Base-by-base conservation (phyloP, 805 yeast genomes). In the Saccharomycopsis javanensis region DNA sequence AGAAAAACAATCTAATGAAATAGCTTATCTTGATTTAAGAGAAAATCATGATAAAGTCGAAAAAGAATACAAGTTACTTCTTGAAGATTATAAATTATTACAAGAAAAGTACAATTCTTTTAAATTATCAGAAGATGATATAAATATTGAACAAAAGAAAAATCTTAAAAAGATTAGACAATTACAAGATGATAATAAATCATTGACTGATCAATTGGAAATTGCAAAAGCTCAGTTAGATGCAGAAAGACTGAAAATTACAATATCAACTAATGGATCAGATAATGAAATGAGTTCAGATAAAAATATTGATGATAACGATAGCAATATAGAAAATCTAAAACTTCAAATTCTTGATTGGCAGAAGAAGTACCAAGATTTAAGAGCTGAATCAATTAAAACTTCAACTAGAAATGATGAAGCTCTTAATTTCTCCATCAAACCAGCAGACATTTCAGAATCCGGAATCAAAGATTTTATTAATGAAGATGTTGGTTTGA, bases 361-460 rank as follows among this genome's bases (percentile, higher is more conserved):
- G 81, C 82, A 79, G 67, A 65, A 67, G 52, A 79, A 72, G 60
- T 78, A 71, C 62, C 80, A 80, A 65, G 76, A 77, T 13, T 69
- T 76, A n/a, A 74, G 79, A 55, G 57, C 66, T 11, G 68, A 68
- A 25, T 59, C 60, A 30, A 64, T 77, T 23, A 68, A 68, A 37
- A 65, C 66, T 11, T 42, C 60, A 1, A 51, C 61, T 20, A 48
- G 54, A 11, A 46, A 28, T 25, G 30, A 35, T n/a, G 38, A 34
- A n/a, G 37, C 50, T 3, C 30, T 28, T 20, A 28, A 28, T 28
- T 35, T 25, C 11, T 42, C 60, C 25, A 50, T 57, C 18, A 51
- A 62, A 66, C 27, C 59, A 64, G 4, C 61, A 60, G 33, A 61
- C 64, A 35, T 63, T 67, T 50, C 68, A 5, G 60, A 66, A 18